phyloP scores from a whole-genome alignment of 805 yeast species.

The Debaryomyces tyrocola region DNA sequence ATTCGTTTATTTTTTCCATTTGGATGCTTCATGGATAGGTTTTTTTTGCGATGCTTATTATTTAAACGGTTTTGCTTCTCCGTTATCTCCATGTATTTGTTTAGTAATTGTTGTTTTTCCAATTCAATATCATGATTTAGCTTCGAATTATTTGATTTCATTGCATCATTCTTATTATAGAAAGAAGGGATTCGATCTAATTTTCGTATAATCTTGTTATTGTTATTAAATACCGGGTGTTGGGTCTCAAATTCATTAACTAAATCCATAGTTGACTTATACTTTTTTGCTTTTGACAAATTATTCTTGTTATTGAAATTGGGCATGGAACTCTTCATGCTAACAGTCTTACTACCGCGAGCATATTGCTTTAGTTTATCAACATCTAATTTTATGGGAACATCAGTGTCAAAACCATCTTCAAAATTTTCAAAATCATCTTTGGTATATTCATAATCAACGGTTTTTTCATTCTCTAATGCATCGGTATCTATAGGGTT shows the following conservation, averaged over 20 bases:
- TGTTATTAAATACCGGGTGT: constrained; percentile 31
- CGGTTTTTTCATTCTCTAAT: constrained; percentile 32
- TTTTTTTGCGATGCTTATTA: constrained; percentile 1
- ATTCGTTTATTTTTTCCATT: constrained; percentile 18
- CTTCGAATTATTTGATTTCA: background rate
- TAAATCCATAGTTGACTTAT: constrained; percentile 35
- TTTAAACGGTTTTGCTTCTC: constrained; percentile 17
- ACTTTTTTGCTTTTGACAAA: constrained; percentile 18
- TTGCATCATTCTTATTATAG: constrained; percentile 19
- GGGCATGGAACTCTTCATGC: constrained; percentile 14
- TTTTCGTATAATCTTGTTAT: constrained; percentile 34
- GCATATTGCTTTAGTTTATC: constrained; percentile 13
- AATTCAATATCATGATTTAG: constrained; percentile 6
- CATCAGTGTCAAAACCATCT: constrained; percentile 30
- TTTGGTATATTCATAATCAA: constrained; percentile 35
- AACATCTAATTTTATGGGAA: constrained; percentile 4
- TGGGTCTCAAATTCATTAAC: constrained; percentile 13
- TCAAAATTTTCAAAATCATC: constrained; percentile 40
- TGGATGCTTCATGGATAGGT: constrained; percentile 6
- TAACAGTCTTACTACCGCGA: background rate
- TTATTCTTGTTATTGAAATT: constrained; percentile 6
- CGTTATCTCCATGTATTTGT: constrained; percentile 30
- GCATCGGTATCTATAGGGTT: constrained; percentile 17
- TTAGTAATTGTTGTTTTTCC: constrained; percentile 28
- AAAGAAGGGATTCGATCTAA: constrained; percentile 44